Evolutionary conservation across 2,329 filamentous ascomycete genomes (phyloP).

Genomic region (Alternaria sp.): DNA sequence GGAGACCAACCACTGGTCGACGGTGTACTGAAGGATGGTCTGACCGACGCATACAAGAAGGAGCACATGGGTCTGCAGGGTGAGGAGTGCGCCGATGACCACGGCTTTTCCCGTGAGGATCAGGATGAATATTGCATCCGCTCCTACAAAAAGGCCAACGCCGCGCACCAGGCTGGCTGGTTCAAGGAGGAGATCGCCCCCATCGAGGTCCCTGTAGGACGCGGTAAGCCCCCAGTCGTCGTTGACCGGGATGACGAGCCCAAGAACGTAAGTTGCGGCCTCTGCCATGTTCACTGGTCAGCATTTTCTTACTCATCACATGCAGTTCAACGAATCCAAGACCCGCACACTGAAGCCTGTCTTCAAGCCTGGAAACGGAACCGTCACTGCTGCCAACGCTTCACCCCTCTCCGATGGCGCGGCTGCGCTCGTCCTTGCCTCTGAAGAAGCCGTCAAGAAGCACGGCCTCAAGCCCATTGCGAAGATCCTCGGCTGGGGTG

Average conservation of each 20-base stretch:
- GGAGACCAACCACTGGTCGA: conserved; percentile 89
- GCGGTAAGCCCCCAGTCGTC: conserved; percentile 84
- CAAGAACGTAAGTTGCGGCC: conserved; percentile 73
- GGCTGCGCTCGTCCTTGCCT: conserved; percentile 89
- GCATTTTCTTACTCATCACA: conserved; percentile 26
- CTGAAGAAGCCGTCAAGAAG: conserved; percentile 91
- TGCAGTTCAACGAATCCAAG: conserved; percentile 62
- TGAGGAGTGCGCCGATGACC: conserved; percentile 89
- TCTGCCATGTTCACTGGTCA: conserved; percentile 19
- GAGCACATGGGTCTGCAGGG: conserved; percentile 95
- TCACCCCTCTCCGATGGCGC: conserved; percentile 96
- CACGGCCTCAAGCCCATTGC: conserved; percentile 89
- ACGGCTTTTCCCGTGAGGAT: conserved; percentile 80
- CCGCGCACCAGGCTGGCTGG: conserved; percentile 79
- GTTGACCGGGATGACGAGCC: conserved; percentile 92
- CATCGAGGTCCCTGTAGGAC: conserved; percentile 83
- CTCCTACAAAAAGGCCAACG: conserved; percentile 92
- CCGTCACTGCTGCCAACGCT: conserved; percentile 94
- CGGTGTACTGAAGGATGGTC: conserved; percentile 90
- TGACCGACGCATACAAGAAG: conserved; percentile 93
- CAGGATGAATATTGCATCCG: conserved; percentile 97
- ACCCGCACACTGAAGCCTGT: conserved; percentile 68
- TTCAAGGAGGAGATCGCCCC: conserved; percentile 90
- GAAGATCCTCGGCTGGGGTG: conserved; percentile 97
- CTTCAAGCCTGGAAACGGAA: conserved; percentile 85